Evolutionary conservation across 2,329 filamentous ascomycete species (phyloP).

Genomic region (Epicoccum nigrum): DNA sequence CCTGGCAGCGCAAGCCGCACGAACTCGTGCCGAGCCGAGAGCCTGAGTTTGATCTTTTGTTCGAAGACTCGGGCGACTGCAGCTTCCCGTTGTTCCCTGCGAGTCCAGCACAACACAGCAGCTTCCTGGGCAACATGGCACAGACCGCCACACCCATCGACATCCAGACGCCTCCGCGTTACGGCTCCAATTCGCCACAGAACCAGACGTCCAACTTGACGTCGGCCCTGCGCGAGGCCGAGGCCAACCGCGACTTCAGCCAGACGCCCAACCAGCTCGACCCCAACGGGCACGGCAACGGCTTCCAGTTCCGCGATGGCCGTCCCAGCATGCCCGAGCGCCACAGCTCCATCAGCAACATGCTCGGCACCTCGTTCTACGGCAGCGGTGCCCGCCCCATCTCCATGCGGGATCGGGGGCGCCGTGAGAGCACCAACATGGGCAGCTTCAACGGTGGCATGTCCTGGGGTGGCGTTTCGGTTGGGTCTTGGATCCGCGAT

Average conservation of each 20-base stretch:
- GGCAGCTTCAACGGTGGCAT: conserved; percentile 75
- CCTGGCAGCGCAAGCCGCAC: conserved; percentile 54
- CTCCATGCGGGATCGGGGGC: conserved; percentile 61
- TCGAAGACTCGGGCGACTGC: conserved; percentile 51
- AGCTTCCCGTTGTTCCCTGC: conserved; percentile 49
- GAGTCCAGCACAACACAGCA: conserved; percentile 31
- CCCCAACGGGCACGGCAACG: conserved; percentile 34
- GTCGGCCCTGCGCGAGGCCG: conserved; percentile 62
- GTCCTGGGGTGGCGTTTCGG: conserved; percentile 96
- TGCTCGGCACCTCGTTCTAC: conserved; percentile 57
- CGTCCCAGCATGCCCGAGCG: conserved; percentile 50
- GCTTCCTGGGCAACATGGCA: conserved; percentile 54
- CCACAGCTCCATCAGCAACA: conserved; percentile 61
- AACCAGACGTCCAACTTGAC: conserved; percentile 69
- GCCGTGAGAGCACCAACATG: conserved; percentile 65
- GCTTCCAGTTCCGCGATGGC: conserved; percentile 38
- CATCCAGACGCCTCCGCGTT: conserved; percentile 60
- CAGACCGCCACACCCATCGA: conserved; percentile 63
- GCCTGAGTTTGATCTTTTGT: conserved; percentile 46
- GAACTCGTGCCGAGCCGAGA: conserved; percentile 40
- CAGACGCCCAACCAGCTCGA: conserved; percentile 52
- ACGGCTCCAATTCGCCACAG: conserved; percentile 64
- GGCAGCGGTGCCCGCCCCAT: conserved; percentile 66
- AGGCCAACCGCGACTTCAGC: conserved; percentile 39
- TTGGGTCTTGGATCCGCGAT: conserved; percentile 95